Evolutionary conservation across 768 basidiomycete species (phyloP).

Genomic region (Boletus barrowsii): DNA sequence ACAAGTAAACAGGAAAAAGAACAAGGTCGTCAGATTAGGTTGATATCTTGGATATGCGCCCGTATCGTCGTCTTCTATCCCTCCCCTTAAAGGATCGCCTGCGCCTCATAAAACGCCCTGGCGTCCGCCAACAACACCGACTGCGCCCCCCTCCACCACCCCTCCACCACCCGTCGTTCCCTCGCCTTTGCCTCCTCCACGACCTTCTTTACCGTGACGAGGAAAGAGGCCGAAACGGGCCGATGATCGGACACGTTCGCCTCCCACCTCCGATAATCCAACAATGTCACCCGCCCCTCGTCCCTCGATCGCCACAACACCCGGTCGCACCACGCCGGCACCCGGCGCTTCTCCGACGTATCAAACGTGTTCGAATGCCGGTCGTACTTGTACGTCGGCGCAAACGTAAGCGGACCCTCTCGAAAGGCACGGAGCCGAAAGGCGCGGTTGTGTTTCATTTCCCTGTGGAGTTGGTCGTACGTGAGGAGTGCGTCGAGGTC

Average conservation of each 20-base stretch:
- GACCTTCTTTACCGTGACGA: slow-evolving; percentile 70
- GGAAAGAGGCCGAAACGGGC: slow-evolving; percentile 80
- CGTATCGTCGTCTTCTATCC: too few relatives aligned
- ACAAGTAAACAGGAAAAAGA: background rate
- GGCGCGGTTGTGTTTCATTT: slow-evolving; percentile 82
- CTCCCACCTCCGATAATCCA: slow-evolving; percentile 83
- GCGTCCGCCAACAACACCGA: slow-evolving; percentile 29
- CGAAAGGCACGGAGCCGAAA: slow-evolving; percentile 82
- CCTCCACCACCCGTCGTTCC: slow-evolving; percentile 55
- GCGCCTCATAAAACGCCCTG: slow-evolving; percentile 34
- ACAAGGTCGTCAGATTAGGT: background rate
- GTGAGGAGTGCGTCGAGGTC: slow-evolving; percentile 60
- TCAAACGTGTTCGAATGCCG: slow-evolving; percentile 76
- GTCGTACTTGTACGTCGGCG: slow-evolving; percentile 96
- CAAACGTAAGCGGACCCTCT: slow-evolving; percentile 80
- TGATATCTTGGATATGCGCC: background rate
- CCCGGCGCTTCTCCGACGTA: slow-evolving; percentile 80
- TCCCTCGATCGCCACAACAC: slow-evolving; percentile 73
- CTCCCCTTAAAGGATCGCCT: slow-evolving; percentile 25
- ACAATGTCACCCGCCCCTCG: slow-evolving; percentile 53
- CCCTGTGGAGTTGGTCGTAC: slow-evolving; percentile 88
- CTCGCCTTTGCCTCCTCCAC: slow-evolving; percentile 52
- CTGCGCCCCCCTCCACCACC: slow-evolving; percentile 46
- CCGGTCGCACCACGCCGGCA: slow-evolving; percentile 97
- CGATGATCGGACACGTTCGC: slow-evolving; percentile 87